Evolutionary conservation across 225 moss, liverwort and hornwort genomes (phyloP).

Genomic region (Bryum argenteum): DNA sequence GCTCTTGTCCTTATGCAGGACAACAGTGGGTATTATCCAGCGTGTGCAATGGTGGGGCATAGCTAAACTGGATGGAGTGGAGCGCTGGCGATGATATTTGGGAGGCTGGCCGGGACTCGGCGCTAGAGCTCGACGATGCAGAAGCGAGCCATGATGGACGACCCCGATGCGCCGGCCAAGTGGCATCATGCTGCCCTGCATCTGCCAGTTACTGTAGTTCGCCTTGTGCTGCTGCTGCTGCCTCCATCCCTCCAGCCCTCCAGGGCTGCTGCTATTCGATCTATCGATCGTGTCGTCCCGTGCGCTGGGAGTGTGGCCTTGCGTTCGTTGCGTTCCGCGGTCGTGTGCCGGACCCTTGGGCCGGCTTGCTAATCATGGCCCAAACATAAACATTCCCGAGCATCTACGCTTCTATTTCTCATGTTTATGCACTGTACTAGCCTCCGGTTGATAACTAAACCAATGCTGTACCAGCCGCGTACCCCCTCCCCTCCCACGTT

Average conservation of each 20-base stretch:
- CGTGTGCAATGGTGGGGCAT: neutral
- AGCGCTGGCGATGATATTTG: constrained; percentile 3
- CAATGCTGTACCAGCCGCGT: no score
- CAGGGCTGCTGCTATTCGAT: no score
- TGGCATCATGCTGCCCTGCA: neutral
- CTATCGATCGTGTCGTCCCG: constrained; percentile 19
- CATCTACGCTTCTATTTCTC: constrained; percentile 17
- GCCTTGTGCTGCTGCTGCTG: no score
- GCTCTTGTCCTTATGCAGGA: neutral
- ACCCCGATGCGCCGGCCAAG: neutral
- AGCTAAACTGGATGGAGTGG: neutral
- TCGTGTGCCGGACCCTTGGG: neutral
- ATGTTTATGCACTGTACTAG: neutral
- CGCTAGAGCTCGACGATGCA: constrained; percentile 1
- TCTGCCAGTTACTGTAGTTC: no score
- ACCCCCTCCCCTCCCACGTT: no score
- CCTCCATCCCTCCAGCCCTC: no score
- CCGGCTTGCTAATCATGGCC: neutral
- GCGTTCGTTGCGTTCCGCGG: neutral
- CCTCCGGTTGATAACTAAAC: neutral
- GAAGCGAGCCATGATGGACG: neutral
- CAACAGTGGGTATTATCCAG: neutral
- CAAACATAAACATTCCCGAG: constrained; percentile 15
- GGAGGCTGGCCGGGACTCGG: constrained; percentile 7
- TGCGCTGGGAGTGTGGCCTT: constrained; percentile 8